Evolutionary conservation across 1,284 basidiomycete genomes (phyloP), one percentile per base, ranked within the genome.

Genomic region (Psilocybe mexicana): DNA sequence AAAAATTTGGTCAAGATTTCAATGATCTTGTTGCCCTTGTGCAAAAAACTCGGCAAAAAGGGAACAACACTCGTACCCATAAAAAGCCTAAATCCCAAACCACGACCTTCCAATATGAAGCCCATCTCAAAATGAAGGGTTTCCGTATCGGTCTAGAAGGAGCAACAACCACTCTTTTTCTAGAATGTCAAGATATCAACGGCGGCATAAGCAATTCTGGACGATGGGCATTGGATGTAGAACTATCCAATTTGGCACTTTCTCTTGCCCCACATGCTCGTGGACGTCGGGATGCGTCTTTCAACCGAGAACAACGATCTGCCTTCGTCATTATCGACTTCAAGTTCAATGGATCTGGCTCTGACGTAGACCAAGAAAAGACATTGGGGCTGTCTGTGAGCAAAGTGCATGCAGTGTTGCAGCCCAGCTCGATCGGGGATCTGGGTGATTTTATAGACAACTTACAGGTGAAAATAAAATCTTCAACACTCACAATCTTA

Each of bases 391-490:
- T 94, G 30, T 72, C 74, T 1, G 72, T 95, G 25, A 84, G 83
- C 5, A 90, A 90, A 69, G 85, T 93, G 5, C 93, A 96, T 69
- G 93, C 94, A 0, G 91, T 96, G 47, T 88, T 96, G 88, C 93
- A 95, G 70, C 88, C 94, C 14, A 92, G 91, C 59, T 94, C 94
- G 0, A 87, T 96, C 52, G 88, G 89, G 35, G 92, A 95, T 68
- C 76, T 96, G 10, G 90, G 89, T 12, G 94, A 96, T 69, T 90
- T 95, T 57, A 74, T 95, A 49, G 91, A 94, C 67, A 84, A 94
- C 64, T 74, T 92, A 52, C 89, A 91, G 80, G 90, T 88, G 30
- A 33, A 33, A 33, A 33, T 33, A 74, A 64, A 66, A 55, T 45
- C 25, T 40, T 38, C 54, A 12, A 45, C 7, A 44, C 44, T 12